Evolutionary conservation across 257 asterid genomes (phyloP).

Genomic region (Ehretia macrophylla): DNA sequence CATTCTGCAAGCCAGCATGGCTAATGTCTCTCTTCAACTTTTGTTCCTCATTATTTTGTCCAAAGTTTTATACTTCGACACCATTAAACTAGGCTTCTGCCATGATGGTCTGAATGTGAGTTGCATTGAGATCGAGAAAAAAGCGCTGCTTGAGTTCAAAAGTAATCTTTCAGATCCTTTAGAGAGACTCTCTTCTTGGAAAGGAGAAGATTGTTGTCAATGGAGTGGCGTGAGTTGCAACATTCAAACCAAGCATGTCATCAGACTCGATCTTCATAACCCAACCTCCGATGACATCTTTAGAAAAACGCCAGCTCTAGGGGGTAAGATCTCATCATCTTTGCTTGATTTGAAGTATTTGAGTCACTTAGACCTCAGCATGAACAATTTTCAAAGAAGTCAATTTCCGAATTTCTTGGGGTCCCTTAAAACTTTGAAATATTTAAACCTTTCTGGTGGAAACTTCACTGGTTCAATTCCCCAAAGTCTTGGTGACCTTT

Average conservation of each 20-base stretch:
- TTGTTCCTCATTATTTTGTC: no score
- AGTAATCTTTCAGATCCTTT: no score
- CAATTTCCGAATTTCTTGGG: constrained; percentile 15
- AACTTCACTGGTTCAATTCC: constrained; percentile 12
- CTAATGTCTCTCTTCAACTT: no score
- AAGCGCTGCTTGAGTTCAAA: no score
- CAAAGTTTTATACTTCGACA: no score
- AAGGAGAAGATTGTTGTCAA: constrained; percentile 22
- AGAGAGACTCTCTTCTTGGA: constrained; percentile 21
- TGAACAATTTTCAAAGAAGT: constrained; percentile 10
- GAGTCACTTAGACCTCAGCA: constrained; percentile 13
- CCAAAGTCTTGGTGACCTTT: constrained; percentile 12
- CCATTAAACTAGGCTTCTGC: no score
- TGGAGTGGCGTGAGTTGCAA: constrained; percentile 28
- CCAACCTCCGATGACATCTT: background rate
- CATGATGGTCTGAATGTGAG: no score
- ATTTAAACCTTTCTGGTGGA: constrained; percentile 4
- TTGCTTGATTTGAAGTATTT: constrained; percentile 20
- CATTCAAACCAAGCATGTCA: constrained; percentile 14
- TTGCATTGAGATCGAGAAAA: no score
- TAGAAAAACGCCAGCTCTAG: background rate
- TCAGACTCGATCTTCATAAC: background rate
- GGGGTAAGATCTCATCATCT: constrained; percentile 19
- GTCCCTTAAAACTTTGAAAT: constrained; percentile 3
- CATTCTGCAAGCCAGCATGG: no score